A percentile compares a stretch with the other conserved stretches of the same genome.
These are phyloP conservation scores for Trypanosomatidae sp. DNA, from an alignment of 208 protist genomes.

Conservation along the genomic window DNA sequence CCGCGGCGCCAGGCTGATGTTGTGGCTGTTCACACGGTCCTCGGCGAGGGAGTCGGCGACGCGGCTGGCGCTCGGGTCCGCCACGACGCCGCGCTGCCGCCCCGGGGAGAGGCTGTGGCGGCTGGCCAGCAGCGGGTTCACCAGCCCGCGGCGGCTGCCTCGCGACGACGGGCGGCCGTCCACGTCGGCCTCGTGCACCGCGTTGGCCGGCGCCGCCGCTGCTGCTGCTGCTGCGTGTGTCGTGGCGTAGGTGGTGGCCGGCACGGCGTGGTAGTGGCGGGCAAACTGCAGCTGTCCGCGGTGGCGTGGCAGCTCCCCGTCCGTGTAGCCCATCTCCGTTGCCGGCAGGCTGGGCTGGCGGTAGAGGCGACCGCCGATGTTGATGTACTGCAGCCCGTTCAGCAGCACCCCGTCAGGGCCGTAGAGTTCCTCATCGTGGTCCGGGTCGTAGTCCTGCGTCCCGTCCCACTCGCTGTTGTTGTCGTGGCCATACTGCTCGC, in stretches of 20 bases:
- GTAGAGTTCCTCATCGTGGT: conserved; percentile 7
- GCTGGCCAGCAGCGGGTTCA: conserved; percentile 37
- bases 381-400: conserved; percentile 66
- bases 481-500: conserved; percentile 32
- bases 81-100: conserved; percentile 2
- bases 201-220: neutral
- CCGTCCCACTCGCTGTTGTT: conserved; percentile 5
- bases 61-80: conserved; percentile 7
- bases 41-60: conserved; percentile 29
- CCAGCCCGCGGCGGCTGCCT: conserved; percentile 21
- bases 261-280: conserved; percentile 55
- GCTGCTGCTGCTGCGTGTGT: conserved; percentile 7
- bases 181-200: conserved; percentile 3
- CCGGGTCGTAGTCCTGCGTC: conserved; percentile 13
- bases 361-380: conserved; percentile 76
- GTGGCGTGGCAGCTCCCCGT: conserved; percentile 21
- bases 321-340: conserved; percentile 21
- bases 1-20: conserved; percentile 29
- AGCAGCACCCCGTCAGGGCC: conserved; percentile 2
- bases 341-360: conserved; percentile 47
- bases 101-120: conserved; percentile 36
- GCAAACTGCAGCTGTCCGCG: conserved; percentile 71
- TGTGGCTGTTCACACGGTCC: conserved; percentile 30
- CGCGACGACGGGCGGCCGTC: conserved; percentile 2
- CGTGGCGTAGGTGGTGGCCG: conserved; percentile 40